These are phyloP conservation scores for Pyrus bretschneideri DNA, from an alignment of 306 rosid genomes.

Conservation along the genomic window DNA sequence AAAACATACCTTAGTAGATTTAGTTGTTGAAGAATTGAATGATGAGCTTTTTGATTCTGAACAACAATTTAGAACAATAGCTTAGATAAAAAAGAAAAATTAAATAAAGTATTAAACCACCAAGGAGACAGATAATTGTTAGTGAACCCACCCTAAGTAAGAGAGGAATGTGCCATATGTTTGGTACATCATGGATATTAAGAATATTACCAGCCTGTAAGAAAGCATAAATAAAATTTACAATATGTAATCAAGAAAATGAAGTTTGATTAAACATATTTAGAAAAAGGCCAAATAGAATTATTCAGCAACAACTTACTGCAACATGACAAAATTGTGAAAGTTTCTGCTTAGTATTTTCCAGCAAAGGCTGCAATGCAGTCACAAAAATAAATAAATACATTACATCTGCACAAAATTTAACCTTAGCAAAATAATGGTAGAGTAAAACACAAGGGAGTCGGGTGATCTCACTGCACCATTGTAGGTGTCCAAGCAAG, in stretches of 20 bases:
- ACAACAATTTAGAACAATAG: constrained; percentile 18
- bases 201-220: constrained; percentile 77
- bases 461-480: background rate
- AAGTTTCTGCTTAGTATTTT: constrained; percentile 79
- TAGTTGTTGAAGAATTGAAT: constrained; percentile 79
- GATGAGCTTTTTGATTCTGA: constrained; percentile 92
- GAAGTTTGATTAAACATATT: constrained; percentile 12
- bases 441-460: background rate
- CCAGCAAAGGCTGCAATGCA: constrained; percentile 73
- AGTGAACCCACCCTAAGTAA: constrained; percentile 71
- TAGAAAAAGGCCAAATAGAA: background rate
- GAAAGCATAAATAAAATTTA: constrained; percentile 11
- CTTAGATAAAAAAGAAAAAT: constrained; percentile 4
- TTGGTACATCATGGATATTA: constrained; percentile 94
- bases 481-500: background rate
- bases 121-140: constrained; percentile 5
- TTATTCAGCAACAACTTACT: constrained; percentile 47
- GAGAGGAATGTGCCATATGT: constrained; percentile 97
- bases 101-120: constrained; percentile 16
- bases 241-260: constrained; percentile 21
- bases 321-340: constrained; percentile 97
- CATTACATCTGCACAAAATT: background rate
- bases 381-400: background rate
- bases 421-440: background rate
- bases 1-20: constrained; percentile 54